phyloP scores from a whole-genome alignment of 306 rosid genomes.

The Prosopis cineraria region DNA sequence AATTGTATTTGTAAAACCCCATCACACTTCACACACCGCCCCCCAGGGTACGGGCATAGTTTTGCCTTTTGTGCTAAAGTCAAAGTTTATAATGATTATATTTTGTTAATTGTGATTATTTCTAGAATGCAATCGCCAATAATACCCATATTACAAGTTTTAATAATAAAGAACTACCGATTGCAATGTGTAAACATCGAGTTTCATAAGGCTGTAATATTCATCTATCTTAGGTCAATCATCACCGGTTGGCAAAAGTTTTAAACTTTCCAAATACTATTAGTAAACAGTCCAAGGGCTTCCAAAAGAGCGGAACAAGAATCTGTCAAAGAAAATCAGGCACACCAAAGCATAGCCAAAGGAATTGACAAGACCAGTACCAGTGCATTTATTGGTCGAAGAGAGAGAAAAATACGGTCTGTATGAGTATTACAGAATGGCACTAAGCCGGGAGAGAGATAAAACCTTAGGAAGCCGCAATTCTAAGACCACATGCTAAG shows the following conservation, averaged over 20 bases:
- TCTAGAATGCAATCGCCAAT: neutral
- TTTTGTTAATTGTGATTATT: neutral
- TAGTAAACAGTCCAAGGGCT: neutral
- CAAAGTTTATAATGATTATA: neutral
- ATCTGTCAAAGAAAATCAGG: neutral
- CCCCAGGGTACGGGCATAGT: too few relatives aligned
- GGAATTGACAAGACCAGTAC: neutral
- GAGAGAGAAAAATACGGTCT: neutral
- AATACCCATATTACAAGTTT: neutral
- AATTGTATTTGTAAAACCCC: too few relatives aligned
- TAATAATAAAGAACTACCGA: neutral
- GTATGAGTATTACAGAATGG: neutral
- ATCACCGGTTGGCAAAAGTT: neutral
- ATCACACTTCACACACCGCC: too few relatives aligned
- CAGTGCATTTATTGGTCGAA: constrained; percentile 25
- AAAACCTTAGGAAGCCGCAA: neutral
- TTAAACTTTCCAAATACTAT: neutral
- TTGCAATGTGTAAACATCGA: neutral
- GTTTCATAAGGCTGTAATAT: neutral
- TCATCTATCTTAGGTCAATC: constrained; percentile 1
- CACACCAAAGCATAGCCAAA: neutral
- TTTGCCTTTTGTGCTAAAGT: neutral
- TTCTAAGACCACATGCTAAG: constrained; percentile 5
- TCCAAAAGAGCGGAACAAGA: constrained; percentile 13
- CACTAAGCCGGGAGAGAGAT: neutral